phyloP scores from a whole-genome alignment of 176 grass and related monocot genomes.

The Cenchrus fungigraminus region DNA sequence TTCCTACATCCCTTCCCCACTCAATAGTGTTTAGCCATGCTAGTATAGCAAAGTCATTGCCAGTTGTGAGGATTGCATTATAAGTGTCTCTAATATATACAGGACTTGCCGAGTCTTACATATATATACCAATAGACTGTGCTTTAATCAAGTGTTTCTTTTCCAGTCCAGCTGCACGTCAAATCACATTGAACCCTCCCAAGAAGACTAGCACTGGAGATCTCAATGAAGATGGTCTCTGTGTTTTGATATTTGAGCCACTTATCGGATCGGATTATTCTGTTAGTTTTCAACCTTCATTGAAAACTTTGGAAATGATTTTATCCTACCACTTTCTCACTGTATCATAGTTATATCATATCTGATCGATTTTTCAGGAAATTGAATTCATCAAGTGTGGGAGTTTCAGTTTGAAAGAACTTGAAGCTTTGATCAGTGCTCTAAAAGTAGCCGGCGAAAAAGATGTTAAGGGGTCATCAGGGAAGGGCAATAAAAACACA shows the following conservation, averaged over 20 bases:
- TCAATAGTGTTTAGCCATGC: not conserved
- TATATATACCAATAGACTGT: constrained; percentile 23
- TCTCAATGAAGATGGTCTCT: constrained; percentile 58
- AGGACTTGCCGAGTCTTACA: not conserved
- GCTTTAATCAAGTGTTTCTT: constrained; percentile 36
- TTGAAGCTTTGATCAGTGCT: constrained; percentile 74
- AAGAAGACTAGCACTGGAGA: constrained; percentile 47
- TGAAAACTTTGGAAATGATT: not conserved
- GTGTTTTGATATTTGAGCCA: constrained; percentile 75
- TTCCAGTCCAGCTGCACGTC: constrained; percentile 88
- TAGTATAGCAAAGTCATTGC: not conserved
- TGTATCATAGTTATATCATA: not conserved
- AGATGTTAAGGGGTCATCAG: constrained; percentile 57
- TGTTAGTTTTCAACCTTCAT: constrained; percentile 50
- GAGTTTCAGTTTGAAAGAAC: constrained; percentile 71
- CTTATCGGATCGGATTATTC: constrained; percentile 65
- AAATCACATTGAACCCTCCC: constrained; percentile 64
- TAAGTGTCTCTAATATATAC: constrained; percentile 25
- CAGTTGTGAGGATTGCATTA: constrained; percentile 1
- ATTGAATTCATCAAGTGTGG: constrained; percentile 83
- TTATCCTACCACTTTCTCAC: constrained; percentile 20
- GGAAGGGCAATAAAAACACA: constrained; percentile 45
- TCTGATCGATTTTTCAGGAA: constrained; percentile 50
- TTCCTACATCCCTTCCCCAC: not conserved
- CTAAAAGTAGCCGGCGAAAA: constrained; percentile 72